These are phyloP conservation scores for Wickerhamiella alocasiicola DNA, from an alignment of 805 yeast genomes.

Conservation along the genomic window DNA sequence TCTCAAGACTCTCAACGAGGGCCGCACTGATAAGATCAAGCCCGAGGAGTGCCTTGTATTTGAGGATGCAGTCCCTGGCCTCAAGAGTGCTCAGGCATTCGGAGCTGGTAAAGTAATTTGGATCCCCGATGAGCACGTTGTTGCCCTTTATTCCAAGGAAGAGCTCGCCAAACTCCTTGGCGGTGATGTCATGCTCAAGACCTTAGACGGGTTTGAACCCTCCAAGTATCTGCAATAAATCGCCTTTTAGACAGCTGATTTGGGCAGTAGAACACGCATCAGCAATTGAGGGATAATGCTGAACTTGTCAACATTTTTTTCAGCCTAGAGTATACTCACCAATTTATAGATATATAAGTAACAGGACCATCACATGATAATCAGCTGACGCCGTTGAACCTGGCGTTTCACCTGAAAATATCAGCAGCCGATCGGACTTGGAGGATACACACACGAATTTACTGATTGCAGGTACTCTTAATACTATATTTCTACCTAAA, in stretches of 20 bases:
- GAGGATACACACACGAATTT: too few relatives aligned
- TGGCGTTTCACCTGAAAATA: too few relatives aligned
- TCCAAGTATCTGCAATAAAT: constrained; percentile 30
- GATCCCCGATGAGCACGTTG: constrained; percentile 48
- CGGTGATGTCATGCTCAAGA: constrained; percentile 41
- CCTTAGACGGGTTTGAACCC: constrained; percentile 43
- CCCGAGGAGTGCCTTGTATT: constrained; percentile 79
- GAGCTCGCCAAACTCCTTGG: constrained; percentile 31
- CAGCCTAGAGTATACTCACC: too few relatives aligned
- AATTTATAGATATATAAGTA: too few relatives aligned
- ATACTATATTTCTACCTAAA: too few relatives aligned
- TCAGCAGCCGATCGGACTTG: too few relatives aligned
- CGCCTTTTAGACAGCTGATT: constrained; percentile 5
- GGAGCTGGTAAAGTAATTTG: constrained; percentile 71
- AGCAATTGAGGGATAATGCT: too few relatives aligned
- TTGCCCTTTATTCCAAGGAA: not conserved
- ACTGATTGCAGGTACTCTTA: too few relatives aligned
- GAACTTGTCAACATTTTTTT: too few relatives aligned
- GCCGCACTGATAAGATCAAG: constrained; percentile 36
- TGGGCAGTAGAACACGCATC: too few relatives aligned
- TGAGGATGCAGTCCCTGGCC: constrained; percentile 95
- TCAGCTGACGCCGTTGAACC: too few relatives aligned
- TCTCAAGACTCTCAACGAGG: constrained; percentile 50
- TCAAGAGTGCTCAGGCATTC: constrained; percentile 67
- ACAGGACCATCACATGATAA: too few relatives aligned